Base-by-base conservation (phyloP, 2,329 filamentous ascomycete species). In the Neofusicoccum cordaticola region DNA sequence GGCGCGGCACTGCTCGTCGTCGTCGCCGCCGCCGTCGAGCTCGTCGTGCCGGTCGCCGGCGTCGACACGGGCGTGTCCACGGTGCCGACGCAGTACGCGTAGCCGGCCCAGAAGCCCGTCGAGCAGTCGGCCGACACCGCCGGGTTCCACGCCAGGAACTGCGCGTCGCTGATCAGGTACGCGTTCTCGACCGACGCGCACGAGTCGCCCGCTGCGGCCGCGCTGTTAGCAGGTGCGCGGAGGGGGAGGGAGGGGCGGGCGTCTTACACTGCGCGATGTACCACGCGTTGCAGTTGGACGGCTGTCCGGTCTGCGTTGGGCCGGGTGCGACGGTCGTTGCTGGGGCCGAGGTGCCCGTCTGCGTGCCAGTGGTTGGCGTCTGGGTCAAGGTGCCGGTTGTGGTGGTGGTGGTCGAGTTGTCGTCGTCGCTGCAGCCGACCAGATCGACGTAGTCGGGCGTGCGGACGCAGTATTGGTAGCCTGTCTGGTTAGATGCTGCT, bases 191-290 rank as follows among this genome's bases (percentile, higher is more conserved):
- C 42, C 15, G 42, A 45, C n/a, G 42, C 42, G 42, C 42, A 45
- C 2, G 42, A 19, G 15, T 45, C 42, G 15, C 42, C 42, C 6
- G 37, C 37, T 39, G 37, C 37, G 37, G 37, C 11, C 13, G 9
- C 13, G 11, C 5, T 9, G 9, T 39, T 9, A 13, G 9, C 13
- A 39, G 37, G 11, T 4, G 37, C 2, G 37, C 37, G 37, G 37
- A 11, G 6, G 37, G 3, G 9, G 37, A 12, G 12, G 35, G 35
- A 39, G 37, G 13, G 6, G 37, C 1, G 11, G 37, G 37, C 3
- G 8, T 2, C 37, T 39, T 15, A 39, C 37, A 39, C 37, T 39
- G 37, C 13, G 37, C 37, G 0, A 77, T 34, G 22, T 50, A 50
- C 47, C 47, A 50, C 9, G n/a, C 17, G 22, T 17, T 34, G 22